phyloP scores from a whole-genome alignment of 2,329 filamentous ascomycete species.

The Ophiostoma pallidulum region DNA sequence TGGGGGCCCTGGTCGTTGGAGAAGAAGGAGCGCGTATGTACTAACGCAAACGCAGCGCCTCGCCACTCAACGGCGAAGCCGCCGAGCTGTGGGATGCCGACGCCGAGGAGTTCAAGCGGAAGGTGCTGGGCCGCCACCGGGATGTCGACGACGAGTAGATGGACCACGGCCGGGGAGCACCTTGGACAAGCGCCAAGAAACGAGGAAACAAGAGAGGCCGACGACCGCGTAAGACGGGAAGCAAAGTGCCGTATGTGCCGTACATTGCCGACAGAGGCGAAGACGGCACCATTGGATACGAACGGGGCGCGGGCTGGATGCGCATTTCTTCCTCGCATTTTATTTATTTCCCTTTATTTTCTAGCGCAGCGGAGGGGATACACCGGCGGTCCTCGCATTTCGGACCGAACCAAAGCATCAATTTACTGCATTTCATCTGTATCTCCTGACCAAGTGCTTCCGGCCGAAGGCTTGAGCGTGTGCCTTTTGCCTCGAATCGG shows the following conservation, averaged over 20 bases:
- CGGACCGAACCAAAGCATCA: constrained; percentile 11
- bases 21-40: neutral
- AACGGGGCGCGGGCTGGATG: neutral
- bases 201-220: neutral
- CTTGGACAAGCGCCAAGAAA: neutral
- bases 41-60: constrained; percentile 52
- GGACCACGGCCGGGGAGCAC: neutral
- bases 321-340: neutral
- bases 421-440: constrained; percentile 4
- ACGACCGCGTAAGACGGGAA: too few relatives aligned
- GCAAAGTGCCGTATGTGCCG: too few relatives aligned
- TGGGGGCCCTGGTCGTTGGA: too few relatives aligned
- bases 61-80: constrained; percentile 90
- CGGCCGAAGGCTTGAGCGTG: too few relatives aligned
- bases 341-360: constrained; percentile 10
- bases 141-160: constrained; percentile 54
- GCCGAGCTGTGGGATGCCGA: constrained; percentile 94
- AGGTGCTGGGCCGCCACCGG: constrained; percentile 52
- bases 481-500: too few relatives aligned
- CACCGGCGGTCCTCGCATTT: constrained; percentile 1
- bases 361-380: constrained; percentile 13
- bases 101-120: constrained; percentile 74
- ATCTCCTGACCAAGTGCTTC: too few relatives aligned
- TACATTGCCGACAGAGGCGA: neutral
- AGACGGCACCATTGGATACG: constrained; percentile 12